Conservation (phyloP, 2,329 filamentous ascomycete species). For the Shiraia bambusicola region DNA sequence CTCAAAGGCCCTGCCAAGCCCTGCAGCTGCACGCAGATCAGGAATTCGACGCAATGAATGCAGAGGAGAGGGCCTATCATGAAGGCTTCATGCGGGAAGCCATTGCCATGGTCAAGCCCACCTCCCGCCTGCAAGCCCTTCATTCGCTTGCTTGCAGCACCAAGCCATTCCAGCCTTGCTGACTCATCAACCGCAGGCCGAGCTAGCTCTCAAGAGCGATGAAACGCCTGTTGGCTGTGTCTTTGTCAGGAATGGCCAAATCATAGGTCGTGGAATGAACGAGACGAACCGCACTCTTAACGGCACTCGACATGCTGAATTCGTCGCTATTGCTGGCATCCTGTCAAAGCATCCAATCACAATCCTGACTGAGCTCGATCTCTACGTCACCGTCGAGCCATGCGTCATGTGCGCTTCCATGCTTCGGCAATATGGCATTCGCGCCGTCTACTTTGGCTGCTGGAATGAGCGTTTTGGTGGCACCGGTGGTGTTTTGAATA, state of each 20-base stretch:
- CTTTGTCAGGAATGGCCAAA: constrained; percentile 73
- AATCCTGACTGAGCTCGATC: constrained; percentile 70
- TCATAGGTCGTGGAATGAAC: constrained; percentile 93
- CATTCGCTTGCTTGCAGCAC: too few relatives aligned
- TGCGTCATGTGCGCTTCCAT: constrained; percentile 98
- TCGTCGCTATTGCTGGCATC: constrained; percentile 76
- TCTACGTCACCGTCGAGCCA: constrained; percentile 97
- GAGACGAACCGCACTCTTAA: constrained; percentile 66
- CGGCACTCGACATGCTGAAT: constrained; percentile 92
- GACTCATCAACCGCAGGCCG: constrained; percentile 60
- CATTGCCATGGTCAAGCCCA: constrained; percentile 70
- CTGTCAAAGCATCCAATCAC: constrained; percentile 64
- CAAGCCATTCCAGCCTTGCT: constrained; percentile 14
- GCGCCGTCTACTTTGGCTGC: constrained; percentile 91
- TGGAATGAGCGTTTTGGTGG: constrained; percentile 97
- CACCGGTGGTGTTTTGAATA: constrained; percentile 86
- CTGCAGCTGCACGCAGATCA: constrained; percentile 26
- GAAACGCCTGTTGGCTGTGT: constrained; percentile 98
- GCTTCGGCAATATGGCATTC: constrained; percentile 82
- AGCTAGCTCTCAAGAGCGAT: constrained; percentile 75
- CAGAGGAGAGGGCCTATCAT: constrained; percentile 51
- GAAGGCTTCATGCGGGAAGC: constrained; percentile 79
- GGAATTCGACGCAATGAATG: constrained; percentile 30
- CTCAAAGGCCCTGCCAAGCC: constrained; percentile 29
- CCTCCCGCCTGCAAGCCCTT: too few relatives aligned